A percentile compares a stretch with the other conserved stretches of the same genome.
These are phyloP conservation scores for Santalum album DNA, from an alignment of 164 flowering plant species.

Conservation along the genomic window DNA sequence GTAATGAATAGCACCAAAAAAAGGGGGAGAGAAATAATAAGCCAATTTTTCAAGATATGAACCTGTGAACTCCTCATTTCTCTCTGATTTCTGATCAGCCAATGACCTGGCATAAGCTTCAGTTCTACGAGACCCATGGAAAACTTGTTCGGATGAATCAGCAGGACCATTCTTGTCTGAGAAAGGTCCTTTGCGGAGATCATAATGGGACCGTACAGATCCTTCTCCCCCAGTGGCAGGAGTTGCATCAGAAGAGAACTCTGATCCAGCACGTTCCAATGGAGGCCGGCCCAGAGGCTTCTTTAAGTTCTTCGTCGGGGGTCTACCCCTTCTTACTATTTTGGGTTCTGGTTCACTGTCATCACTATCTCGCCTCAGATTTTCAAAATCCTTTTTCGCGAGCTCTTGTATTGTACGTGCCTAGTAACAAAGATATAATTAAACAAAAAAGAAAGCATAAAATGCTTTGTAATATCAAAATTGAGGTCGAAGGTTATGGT, in stretches of 20 bases:
- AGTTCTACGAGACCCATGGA: slow-evolving; percentile 17
- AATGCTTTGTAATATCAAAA: no score
- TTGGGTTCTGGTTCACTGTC: slow-evolving; percentile 34
- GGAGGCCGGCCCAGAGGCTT: slow-evolving; percentile 29
- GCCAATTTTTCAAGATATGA: neutral
- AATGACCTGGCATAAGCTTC: slow-evolving; percentile 26
- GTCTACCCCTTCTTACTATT: slow-evolving; percentile 52
- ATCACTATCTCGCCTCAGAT: slow-evolving; percentile 33
- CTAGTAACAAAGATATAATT: slow-evolving; percentile 14
- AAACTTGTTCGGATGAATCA: slow-evolving; percentile 25
- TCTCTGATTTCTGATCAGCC: slow-evolving; percentile 28
- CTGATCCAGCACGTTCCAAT: slow-evolving; percentile 41
- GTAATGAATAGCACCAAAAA: no score
- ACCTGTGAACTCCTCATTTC: slow-evolving; percentile 49
- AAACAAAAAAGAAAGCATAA: neutral
- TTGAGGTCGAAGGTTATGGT: no score
- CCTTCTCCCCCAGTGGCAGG: slow-evolving; percentile 45
- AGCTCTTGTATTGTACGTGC: slow-evolving; percentile 45
- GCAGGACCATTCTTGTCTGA: slow-evolving; percentile 24
- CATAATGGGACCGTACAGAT: slow-evolving; percentile 20
- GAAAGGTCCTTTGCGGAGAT: slow-evolving; percentile 28
- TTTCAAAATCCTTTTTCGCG: slow-evolving; percentile 36
- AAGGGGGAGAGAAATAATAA: neutral
- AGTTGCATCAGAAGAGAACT: slow-evolving; percentile 50
- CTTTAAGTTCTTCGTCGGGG: slow-evolving; percentile 48